phyloP scores from a whole-genome alignment of 2,329 filamentous ascomycete species.

The Blastomyces parvus region DNA sequence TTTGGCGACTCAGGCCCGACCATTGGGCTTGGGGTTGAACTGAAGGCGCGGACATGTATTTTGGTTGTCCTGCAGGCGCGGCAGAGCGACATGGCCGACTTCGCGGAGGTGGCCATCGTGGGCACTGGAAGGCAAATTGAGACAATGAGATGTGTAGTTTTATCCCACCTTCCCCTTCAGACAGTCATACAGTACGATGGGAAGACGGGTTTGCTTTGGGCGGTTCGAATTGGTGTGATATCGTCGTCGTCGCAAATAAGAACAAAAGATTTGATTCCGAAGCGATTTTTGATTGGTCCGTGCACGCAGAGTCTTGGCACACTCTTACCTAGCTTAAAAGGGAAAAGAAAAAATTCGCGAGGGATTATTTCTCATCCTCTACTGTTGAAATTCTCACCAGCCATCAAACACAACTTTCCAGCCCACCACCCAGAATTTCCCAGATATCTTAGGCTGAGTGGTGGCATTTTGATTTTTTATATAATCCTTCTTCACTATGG shows the following conservation, averaged over 20 bases:
- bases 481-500: constrained; percentile 50
- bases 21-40: constrained; percentile 28
- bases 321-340: constrained; percentile 9
- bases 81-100: constrained; percentile 28
- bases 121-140: neutral
- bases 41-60: constrained; percentile 33
- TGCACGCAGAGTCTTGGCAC: constrained; percentile 14
- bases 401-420: constrained; percentile 14
- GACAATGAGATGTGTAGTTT: neutral
- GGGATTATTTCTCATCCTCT: constrained; percentile 20
- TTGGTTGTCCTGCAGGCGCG: constrained; percentile 28
- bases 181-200: neutral
- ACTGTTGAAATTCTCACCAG: constrained; percentile 23
- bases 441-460: constrained; percentile 8
- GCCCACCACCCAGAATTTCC: constrained; percentile 4
- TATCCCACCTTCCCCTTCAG: neutral
- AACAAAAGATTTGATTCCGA: neutral
- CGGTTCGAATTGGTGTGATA: neutral
- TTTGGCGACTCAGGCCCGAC: constrained; percentile 68
- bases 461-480: constrained; percentile 11
- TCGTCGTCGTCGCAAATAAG: neutral
- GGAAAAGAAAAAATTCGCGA: constrained; percentile 25
- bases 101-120: constrained; percentile 13
- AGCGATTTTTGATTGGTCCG: constrained; percentile 13
- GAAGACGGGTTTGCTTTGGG: neutral